phyloP scores from a whole-genome alignment of 129 eudicot genomes.

The Pseudognaphalium luteoalbum region DNA sequence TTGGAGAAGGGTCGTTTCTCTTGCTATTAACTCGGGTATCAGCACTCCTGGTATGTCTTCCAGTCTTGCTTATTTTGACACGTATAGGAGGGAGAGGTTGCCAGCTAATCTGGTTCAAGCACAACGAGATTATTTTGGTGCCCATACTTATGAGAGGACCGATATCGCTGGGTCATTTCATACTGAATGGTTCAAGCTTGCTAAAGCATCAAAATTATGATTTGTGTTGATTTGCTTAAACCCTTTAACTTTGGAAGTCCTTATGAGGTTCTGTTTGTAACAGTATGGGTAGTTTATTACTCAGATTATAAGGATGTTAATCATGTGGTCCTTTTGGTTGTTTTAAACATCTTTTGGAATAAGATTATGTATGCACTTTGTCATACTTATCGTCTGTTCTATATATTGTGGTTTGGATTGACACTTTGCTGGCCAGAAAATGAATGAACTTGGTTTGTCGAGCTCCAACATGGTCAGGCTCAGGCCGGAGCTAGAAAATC shows the following conservation, averaged over 20 bases:
- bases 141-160: slow-evolving; percentile 49
- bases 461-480: neutral
- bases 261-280: neutral
- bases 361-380: slow-evolving; percentile 16
- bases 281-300: neutral
- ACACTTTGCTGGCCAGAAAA: neutral
- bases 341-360: neutral
- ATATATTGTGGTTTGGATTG: neutral
- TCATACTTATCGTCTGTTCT: neutral
- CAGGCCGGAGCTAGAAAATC: no score
- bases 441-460: neutral
- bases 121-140: slow-evolving; percentile 53
- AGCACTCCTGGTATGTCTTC: slow-evolving; percentile 58
- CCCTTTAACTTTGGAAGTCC: neutral
- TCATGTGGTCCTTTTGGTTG: neutral
- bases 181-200: slow-evolving; percentile 54
- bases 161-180: slow-evolving; percentile 46
- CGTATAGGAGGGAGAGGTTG: slow-evolving; percentile 45
- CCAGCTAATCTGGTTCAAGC: slow-evolving; percentile 55
- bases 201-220: slow-evolving; percentile 24
- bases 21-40: slow-evolving; percentile 46
- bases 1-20: slow-evolving; percentile 50
- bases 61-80: slow-evolving; percentile 53
- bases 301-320: neutral
- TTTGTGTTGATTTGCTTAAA: neutral